Conservation (phyloP, 192 early-diverging fungal species). For the Linnemannia exigua region DNA sequence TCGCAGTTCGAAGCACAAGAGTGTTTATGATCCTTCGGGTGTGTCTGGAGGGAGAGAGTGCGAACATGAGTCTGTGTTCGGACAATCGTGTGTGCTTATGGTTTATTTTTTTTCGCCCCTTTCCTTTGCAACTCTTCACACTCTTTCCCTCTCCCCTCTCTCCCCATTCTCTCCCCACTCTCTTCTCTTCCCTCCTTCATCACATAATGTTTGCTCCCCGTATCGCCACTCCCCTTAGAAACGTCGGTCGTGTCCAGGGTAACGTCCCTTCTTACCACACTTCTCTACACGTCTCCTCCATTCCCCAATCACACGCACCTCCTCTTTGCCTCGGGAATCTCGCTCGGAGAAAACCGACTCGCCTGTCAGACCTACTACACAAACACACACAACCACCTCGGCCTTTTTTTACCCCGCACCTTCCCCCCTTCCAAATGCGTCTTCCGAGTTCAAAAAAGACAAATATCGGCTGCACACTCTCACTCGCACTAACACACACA, state of each 20-base stretch:
- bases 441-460: not conserved
- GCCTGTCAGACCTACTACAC: not conserved
- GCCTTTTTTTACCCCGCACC: conserved; percentile 20
- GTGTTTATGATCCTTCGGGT: conserved; percentile 2
- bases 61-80: not conserved
- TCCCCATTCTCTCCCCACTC: conserved; percentile 2
- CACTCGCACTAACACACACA: conserved; percentile 8
- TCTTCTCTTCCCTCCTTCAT: not conserved
- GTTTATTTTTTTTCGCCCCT: conserved; percentile 4
- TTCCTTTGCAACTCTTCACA: conserved; percentile 1
- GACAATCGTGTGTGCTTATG: not conserved
- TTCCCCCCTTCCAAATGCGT: conserved; percentile 1
- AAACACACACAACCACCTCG: not conserved
- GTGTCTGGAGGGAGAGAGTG: not conserved
- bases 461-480: not conserved
- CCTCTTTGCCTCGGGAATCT: not conserved
- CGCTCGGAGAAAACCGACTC: not conserved
- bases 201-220: conserved; percentile 50
- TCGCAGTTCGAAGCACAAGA: too few relatives aligned
- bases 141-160: not conserved
- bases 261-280: conserved; percentile 8
- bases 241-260: conserved; percentile 47
- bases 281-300: not conserved
- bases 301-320: not conserved
- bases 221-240: conserved; percentile 41